Base-by-base conservation (phyloP, 2,329 filamentous ascomycete genomes). In the Fusarium musae region DNA sequence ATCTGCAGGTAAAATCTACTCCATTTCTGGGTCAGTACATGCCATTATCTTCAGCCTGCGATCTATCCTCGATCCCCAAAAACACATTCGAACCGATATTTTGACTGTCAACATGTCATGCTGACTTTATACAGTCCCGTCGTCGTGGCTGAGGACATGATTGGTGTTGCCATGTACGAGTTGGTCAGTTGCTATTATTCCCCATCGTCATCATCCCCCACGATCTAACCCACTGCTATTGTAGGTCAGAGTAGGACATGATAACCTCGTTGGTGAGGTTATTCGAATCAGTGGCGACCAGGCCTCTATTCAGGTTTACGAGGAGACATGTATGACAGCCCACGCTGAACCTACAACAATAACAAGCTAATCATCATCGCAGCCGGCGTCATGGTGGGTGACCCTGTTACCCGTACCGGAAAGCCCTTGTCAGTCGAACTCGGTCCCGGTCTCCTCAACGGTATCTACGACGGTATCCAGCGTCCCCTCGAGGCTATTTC, bases 121-220 rank as follows among this genome's bases (percentile, higher is more conserved):
- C 83, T 86, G 79, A 86, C 74, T 56, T 37, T 62, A 53, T 49
- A 30, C 75, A 92, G 93, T 77, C 96, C 96, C 81, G 96, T 99
- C 87, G 92, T 99, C 79, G 90, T 99, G 78, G 96, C 96, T 82
- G 96, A 98, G 87, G 92, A 98, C 85, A 97, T 99, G 95, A 94
- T 96, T 81, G 96, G 96, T 84, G 96, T 96, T 89, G 95, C 96
- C 84, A 99, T 99, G 96, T 98, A 98, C 91, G 96, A 99, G 87
- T 89, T 99, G 87, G 95, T 95, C 88, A 78, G 91, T 83, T 47
- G 59, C 68, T 37, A 43, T 65, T 30, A 65, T 56, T 44, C 54
- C 47, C 43, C 28, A 36, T 53, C 62, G 47, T 68, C 64, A 56
- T 59, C 42, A 21, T 16, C 39, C 42, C 15, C 49, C 54, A 28